These are phyloP conservation scores for Mangifera indica DNA, from an alignment of 345 rosid species.

Conservation along the genomic window DNA sequence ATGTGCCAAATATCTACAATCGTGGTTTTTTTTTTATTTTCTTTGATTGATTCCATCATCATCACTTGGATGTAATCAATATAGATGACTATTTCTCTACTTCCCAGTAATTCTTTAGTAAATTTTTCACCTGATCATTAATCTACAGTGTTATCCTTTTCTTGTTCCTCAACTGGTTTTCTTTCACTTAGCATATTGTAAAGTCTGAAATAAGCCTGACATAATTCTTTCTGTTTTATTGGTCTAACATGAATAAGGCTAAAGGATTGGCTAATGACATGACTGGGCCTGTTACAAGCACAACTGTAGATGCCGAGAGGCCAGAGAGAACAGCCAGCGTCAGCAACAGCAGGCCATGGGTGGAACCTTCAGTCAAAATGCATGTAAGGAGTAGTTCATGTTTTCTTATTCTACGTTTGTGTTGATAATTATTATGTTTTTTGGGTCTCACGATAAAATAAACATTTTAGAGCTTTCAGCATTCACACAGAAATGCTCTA, in stretches of 20 bases:
- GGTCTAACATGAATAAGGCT: constrained; percentile 36
- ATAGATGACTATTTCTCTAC: not conserved
- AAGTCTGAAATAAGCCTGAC: constrained; percentile 2
- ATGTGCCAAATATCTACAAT: not conserved
- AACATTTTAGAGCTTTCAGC: constrained; percentile 46
- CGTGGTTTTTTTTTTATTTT: not conserved
- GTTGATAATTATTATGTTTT: constrained; percentile 1
- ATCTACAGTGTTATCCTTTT: not conserved
- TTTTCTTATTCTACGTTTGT: constrained; percentile 2
- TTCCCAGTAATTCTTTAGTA: not conserved
- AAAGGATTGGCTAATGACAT: constrained; percentile 42
- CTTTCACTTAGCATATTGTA: not conserved
- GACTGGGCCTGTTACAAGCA: constrained; percentile 34
- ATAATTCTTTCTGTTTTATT: constrained; percentile 12
- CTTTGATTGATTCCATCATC: not conserved
- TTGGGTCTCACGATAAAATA: constrained; percentile 19
- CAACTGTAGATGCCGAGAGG: constrained; percentile 48
- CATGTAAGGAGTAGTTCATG: constrained; percentile 44
- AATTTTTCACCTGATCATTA: not conserved
- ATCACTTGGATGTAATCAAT: not conserved
- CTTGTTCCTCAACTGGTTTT: not conserved
- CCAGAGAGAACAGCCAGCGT: constrained; percentile 46
- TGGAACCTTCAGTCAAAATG: constrained; percentile 52
- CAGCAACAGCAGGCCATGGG: constrained; percentile 52
- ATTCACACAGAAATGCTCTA: constrained; percentile 48